Evolutionary conservation across 768 basidiomycete species (phyloP), one percentile per base, ranked within the genome.

Genomic region (Boletus pseudopeckii): DNA sequence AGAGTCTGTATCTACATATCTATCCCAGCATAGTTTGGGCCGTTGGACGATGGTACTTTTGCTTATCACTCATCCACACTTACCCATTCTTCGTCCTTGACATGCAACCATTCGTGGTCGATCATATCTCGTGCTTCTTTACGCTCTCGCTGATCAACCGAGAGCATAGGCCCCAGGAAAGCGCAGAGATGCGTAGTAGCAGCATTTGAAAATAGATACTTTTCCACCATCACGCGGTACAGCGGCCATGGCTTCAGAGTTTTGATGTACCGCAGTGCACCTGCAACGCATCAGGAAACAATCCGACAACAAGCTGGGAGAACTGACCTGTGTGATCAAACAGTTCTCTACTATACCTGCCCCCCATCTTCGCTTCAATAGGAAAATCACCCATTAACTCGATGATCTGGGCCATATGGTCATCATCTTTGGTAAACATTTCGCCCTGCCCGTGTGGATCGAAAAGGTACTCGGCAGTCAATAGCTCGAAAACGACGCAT

Each of bases 331-430:
- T 72, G 58, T 82, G 79, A 59, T 90, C 91, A 68, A 96, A 96
- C 56, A 96, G 69, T 63, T 96, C 91, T 50, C 86, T 79, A 59
- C 87, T 88, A 68, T 86, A 93, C 63, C 84, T 86, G 32, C 94
- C 93, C 24, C 85, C 85, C 80, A 88, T 83, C 74, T 91, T 93
- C 41, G 87, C 77, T 45, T 83, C 80, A 26, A 84, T 63, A 14
- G 83, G 73, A 56, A 86, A 83, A 71, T 93, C 89, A 33, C 93
- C 93, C 54, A 95, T 73, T 10, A 97, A 76, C 74, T 97, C 94
- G 52, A 95, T 86, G 56, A 96, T 91, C 74, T 95, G 93, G 34
- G 94, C 94, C 80, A 95, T 84, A 62, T 97, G 94, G 68, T 98
- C 96, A 64, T 95, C 93, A 69, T 97, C 93, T 71, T 94, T 94